Conservation (phyloP, 768 basidiomycete species). For the Termitomyces sp. region DNA sequence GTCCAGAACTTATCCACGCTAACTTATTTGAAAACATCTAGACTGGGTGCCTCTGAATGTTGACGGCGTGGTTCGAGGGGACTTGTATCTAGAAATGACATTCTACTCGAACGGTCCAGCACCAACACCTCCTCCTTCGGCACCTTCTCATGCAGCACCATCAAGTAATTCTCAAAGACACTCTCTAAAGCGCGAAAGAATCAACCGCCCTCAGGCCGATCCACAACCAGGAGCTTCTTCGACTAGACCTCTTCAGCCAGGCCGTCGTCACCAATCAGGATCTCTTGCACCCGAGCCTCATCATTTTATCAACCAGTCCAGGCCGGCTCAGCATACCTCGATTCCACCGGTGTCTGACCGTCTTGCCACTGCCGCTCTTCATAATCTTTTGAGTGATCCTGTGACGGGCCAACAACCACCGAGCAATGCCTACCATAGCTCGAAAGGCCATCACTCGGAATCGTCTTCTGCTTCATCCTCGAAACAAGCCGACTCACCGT, state of each 20-base stretch:
- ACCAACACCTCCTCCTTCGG: constrained; percentile 32
- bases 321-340: neutral
- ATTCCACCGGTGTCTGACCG: neutral
- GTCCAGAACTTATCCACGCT: neutral
- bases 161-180: constrained; percentile 37
- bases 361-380: constrained; percentile 16
- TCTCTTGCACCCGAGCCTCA: neutral
- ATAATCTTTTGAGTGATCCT: constrained; percentile 14
- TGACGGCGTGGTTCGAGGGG: constrained; percentile 67
- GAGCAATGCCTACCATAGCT: constrained; percentile 4
- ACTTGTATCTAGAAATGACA: constrained; percentile 91
- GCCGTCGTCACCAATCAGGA: neutral
- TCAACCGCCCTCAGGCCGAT: constrained; percentile 38
- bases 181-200: constrained; percentile 54
- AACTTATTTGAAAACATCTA: constrained; percentile 9
- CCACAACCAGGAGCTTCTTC: neutral
- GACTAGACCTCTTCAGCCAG: neutral
- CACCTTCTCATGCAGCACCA: constrained; percentile 18
- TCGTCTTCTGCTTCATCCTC: constrained; percentile 22
- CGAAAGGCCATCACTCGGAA: constrained; percentile 8
- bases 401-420: neutral
- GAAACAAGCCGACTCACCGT: constrained; percentile 27
- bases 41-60: constrained; percentile 37
- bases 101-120: constrained; percentile 75
- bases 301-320: neutral